phyloP scores from a whole-genome alignment of 73 alveolate genomes.

The Vitrella brassicaformis region DNA sequence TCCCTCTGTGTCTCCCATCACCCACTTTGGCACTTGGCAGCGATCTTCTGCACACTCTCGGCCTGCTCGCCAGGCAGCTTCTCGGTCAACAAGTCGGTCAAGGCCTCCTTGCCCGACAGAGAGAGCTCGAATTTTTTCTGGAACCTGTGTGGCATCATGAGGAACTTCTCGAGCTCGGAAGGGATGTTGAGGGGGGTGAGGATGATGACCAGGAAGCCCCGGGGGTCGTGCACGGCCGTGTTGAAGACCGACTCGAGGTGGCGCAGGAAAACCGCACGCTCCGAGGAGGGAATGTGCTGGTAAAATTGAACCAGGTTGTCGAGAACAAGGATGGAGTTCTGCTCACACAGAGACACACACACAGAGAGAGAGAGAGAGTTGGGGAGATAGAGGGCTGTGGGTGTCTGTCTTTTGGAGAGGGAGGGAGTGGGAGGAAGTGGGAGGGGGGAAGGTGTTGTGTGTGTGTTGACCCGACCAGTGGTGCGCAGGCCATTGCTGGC shows the following conservation, averaged over 20 bases:
- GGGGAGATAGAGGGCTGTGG: too few species aligned
- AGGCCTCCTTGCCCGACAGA: neutral
- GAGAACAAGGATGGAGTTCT: neutral
- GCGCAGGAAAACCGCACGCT: neutral
- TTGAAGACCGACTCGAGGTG: neutral
- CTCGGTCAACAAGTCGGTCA: too few species aligned
- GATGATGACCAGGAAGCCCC: neutral
- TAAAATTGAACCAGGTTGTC: neutral
- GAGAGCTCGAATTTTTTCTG: neutral
- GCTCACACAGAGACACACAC: too few species aligned
- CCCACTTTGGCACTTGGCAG: too few species aligned
- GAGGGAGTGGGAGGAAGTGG: too few species aligned
- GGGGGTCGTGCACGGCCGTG: neutral
- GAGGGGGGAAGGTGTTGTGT: too few species aligned
- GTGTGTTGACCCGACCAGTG: too few species aligned
- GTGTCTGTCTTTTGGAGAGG: too few species aligned
- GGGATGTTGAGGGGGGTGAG: neutral
- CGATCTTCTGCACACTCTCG: too few species aligned
- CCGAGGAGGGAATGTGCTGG: neutral
- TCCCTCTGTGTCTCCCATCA: too few species aligned
- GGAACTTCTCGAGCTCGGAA: neutral
- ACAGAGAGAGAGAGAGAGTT: too few species aligned
- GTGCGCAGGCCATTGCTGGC: neutral
- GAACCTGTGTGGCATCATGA: neutral
- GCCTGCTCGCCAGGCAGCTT: too few species aligned